Percentiles rank a stretch among this genome's conserved stretches.
Evolutionary conservation across 768 basidiomycete species (phyloP).

Genomic region (Mycena leptocephala): DNA sequence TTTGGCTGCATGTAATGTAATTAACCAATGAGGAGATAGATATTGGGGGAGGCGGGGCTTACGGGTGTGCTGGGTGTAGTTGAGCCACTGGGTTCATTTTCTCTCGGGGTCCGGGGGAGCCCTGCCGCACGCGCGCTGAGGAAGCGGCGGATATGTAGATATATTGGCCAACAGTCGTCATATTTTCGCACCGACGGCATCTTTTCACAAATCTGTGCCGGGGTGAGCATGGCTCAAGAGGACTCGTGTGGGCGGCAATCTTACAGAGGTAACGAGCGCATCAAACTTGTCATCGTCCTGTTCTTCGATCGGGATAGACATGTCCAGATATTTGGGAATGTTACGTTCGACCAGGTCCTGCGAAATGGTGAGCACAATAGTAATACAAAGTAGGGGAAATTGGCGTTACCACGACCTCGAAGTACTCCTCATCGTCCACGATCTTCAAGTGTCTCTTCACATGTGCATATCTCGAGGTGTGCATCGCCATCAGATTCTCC

Average conservation of each 20-base stretch:
- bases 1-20: neutral
- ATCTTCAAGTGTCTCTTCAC: neutral
- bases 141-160: neutral
- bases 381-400: no score
- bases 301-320: neutral
- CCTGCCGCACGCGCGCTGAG: neutral
- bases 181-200: neutral
- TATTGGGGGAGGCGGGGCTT: neutral
- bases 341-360: neutral
- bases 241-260: neutral
- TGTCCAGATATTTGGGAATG: neutral
- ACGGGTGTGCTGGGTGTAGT: neutral
- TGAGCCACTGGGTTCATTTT: neutral
- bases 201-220: neutral
- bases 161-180: neutral
- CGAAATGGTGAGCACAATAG: neutral
- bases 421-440: neutral
- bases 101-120: neutral
- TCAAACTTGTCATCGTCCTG: slow-evolving; percentile 13
- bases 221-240: neutral
- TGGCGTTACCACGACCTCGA: slow-evolving; percentile 4
- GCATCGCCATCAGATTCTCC: neutral
- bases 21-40: neutral
- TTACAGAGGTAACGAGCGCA: neutral
- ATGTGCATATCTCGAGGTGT: neutral